Base-by-base conservation (phyloP, 1,284 basidiomycete species). In the Athelia sp. region DNA sequence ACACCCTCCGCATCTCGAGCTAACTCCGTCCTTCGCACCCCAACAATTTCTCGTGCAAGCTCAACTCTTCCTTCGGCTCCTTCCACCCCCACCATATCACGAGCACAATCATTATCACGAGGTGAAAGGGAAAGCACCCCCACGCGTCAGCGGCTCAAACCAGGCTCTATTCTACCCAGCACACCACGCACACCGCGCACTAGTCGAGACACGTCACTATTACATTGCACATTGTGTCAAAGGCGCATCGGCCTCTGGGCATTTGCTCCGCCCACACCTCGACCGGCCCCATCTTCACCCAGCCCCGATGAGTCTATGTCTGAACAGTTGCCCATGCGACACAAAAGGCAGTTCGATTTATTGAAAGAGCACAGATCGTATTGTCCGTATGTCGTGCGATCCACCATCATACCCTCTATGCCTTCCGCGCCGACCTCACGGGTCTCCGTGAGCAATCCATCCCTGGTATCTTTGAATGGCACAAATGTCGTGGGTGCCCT, bases 331-430 rank as follows among this genome's bases (percentile, higher is more conserved):
- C 45, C 54, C 48, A 49, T 57, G 4, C 55, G 63, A 14, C 68
- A 69, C n/a, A 70, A 69, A 49, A 69, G 84, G 45, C 77, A 76
- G 26, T 80, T 90, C 50, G 87, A 91, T 61, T 62, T 90, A 19
- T 64, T 89, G 36, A 84, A 82, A 58, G 89, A 91, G 62, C 88
- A 91, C 60, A 75, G 89, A 19, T 81, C 86, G 2, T 88, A 87
- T 56, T 91, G 89, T 57, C 88, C 88, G 18, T 91, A 88, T 54
- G 77, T 87, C 44, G 82, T 84, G 21, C 76, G 78, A 19, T 87
- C 86, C 6, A 87, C 85, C 2, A 60, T 72, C 2, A 68, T 90
- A 10, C 84, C 85, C 3, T 75, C 79, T 1, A 62, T 83, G 10
- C 72, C 81, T n/a, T 57, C 62, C 55, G 44, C 49, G 34, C 69